These are phyloP conservation scores for Hericium erinaceus DNA, from an alignment of 768 basidiomycete genomes.

Conservation along the genomic window DNA sequence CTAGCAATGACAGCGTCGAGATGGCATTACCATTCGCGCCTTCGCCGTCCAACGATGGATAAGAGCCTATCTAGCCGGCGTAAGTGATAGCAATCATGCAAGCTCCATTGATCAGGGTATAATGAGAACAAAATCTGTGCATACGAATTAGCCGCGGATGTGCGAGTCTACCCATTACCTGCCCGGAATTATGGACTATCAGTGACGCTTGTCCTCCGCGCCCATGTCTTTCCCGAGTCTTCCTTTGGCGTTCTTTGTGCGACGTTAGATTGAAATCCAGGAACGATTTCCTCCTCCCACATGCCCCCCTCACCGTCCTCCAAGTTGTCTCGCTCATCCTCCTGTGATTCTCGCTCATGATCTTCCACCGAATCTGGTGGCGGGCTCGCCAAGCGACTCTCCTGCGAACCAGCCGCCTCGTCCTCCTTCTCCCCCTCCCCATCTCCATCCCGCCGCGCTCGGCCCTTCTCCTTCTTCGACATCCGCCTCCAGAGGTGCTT, in stretches of 20 bases:
- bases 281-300: slow-evolving; percentile 1
- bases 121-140: background rate
- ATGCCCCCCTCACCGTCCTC: slow-evolving; percentile 1
- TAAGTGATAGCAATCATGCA: background rate
- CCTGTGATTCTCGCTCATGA: background rate
- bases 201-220: no score
- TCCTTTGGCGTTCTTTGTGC: background rate
- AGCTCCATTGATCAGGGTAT: background rate
- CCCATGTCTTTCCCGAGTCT: background rate
- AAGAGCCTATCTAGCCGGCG: no score
- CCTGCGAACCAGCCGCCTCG: background rate
- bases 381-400: background rate
- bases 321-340: background rate
- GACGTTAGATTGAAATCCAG: background rate
- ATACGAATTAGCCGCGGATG: no score
- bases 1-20: no score
- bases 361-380: background rate
- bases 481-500: slow-evolving; percentile 11
- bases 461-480: slow-evolving; percentile 2
- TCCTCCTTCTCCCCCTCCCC: background rate
- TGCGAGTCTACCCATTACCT: no score
- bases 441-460: background rate
- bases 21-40: no score
- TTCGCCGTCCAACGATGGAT: no score
- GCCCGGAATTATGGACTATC: no score